These are phyloP conservation scores for Didymella glomerata DNA, from an alignment of 2,329 filamentous ascomycete species.

Conservation along the genomic window DNA sequence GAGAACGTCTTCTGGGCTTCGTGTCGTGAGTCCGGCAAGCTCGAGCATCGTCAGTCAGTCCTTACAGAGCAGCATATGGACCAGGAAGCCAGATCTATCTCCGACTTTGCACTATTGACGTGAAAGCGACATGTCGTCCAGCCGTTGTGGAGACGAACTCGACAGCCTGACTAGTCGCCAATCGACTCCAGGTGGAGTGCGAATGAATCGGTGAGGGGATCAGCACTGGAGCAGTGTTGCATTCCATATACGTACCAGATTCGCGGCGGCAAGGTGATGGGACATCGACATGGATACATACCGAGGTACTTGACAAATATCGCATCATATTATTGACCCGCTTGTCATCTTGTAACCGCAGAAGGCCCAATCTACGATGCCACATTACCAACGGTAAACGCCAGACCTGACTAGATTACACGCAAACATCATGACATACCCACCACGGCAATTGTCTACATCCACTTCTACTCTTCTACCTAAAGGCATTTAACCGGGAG, in stretches of 20 bases:
- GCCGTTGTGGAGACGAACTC: background rate
- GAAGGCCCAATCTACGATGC: constrained; percentile 2
- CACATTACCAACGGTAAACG: constrained; percentile 13
- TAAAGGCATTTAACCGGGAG: constrained; percentile 73
- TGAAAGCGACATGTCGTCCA: background rate
- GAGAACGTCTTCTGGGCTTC: background rate
- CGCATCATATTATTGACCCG: constrained; percentile 10
- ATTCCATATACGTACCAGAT: background rate
- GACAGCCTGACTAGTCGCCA: background rate
- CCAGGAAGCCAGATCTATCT: background rate
- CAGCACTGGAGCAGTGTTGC: background rate
- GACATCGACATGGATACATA: constrained; percentile 1
- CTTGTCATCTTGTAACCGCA: constrained; percentile 4
- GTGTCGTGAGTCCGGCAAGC: background rate
- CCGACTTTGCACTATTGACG: background rate
- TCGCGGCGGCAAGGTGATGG: constrained; percentile 1
- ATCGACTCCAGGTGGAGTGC: background rate
- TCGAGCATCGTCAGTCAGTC: background rate
- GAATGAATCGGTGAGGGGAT: constrained; percentile 2
- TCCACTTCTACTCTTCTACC: background rate
- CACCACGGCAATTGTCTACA: constrained; percentile 2
- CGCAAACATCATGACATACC: constrained; percentile 18
- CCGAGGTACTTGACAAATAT: constrained; percentile 2
- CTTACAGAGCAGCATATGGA: background rate
- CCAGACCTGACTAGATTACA: constrained; percentile 25